phyloP scores from a whole-genome alignment of 164 flowering plant species.

The Vitis rotundifolia region DNA sequence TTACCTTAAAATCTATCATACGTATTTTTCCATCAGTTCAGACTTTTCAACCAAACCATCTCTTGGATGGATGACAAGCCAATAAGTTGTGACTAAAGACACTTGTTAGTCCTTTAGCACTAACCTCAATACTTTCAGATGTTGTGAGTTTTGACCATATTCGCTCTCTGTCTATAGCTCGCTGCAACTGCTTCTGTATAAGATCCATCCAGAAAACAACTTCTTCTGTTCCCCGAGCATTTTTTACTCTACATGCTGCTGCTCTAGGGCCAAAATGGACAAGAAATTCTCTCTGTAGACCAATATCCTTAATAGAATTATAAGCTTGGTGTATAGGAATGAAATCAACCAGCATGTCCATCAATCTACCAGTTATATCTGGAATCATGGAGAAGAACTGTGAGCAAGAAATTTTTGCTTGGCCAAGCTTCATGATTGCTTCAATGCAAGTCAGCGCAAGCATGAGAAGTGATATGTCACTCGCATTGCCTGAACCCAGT shows the following conservation, averaged over 20 bases:
- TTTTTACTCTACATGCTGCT: constrained; percentile 59
- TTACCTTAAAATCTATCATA: neutral
- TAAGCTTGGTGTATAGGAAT: constrained; percentile 72
- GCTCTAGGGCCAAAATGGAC: constrained; percentile 94
- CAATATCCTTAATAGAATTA: constrained; percentile 69
- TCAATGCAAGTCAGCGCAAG: constrained; percentile 84
- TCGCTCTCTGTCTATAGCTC: constrained; percentile 83
- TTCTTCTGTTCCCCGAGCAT: constrained; percentile 68
- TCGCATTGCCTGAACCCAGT: constrained; percentile 43
- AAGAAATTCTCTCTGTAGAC: constrained; percentile 87
- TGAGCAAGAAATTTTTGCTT: constrained; percentile 83
- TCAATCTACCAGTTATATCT: constrained; percentile 82
- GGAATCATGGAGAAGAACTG: constrained; percentile 80
- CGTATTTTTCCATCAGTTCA: neutral
- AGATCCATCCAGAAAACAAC: constrained; percentile 90
- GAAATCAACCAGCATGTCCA: constrained; percentile 86
- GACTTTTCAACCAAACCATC: neutral
- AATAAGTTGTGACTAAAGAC: neutral
- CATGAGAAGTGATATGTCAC: constrained; percentile 75
- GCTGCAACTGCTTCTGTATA: constrained; percentile 83
- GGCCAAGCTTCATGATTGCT: constrained; percentile 86
- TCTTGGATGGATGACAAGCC: neutral
- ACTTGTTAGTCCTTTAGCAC: constrained; percentile 8
- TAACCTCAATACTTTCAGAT: constrained; percentile 94
- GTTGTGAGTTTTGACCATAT: constrained; percentile 98